Evolutionary conservation across 768 basidiomycete species (phyloP).

Genomic region (Suillus bovinus): DNA sequence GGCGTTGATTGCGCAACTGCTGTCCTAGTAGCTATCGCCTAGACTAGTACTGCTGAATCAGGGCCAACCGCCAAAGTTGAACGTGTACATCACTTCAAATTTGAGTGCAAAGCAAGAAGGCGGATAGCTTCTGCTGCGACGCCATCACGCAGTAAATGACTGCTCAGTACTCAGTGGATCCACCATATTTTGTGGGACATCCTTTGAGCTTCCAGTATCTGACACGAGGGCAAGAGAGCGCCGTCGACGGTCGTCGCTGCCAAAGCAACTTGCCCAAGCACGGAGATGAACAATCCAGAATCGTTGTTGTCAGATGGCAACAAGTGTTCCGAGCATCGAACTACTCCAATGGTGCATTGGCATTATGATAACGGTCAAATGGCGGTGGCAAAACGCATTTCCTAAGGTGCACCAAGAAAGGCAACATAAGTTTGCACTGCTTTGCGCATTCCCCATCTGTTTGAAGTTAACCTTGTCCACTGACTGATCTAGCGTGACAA

Average conservation of each 20-base stretch:
- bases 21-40: conserved; percentile 12
- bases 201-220: not conserved
- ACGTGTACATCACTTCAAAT: not conserved
- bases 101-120: not conserved
- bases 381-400: conserved; percentile 4
- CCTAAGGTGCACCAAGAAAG: conserved; percentile 3
- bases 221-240: not conserved
- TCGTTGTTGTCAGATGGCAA: conserved; percentile 1
- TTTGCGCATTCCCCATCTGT: conserved; percentile 17
- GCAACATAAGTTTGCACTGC: conserved; percentile 11
- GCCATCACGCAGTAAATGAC: not conserved
- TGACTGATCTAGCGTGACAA: conserved; percentile 22
- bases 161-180: too few species aligned
- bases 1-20: not conserved
- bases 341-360: conserved; percentile 2
- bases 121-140: not conserved
- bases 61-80: not conserved
- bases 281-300: conserved; percentile 2
- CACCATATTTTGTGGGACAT: not conserved
- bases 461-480: conserved; percentile 35
- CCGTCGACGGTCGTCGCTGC: not conserved
- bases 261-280: not conserved
- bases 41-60: conserved; percentile 6
- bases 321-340: conserved; percentile 1
- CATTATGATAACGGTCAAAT: conserved; percentile 3